phyloP scores from a whole-genome alignment of 371 early-diverging fungal genomes.

The Blakeslea trispora region DNA sequence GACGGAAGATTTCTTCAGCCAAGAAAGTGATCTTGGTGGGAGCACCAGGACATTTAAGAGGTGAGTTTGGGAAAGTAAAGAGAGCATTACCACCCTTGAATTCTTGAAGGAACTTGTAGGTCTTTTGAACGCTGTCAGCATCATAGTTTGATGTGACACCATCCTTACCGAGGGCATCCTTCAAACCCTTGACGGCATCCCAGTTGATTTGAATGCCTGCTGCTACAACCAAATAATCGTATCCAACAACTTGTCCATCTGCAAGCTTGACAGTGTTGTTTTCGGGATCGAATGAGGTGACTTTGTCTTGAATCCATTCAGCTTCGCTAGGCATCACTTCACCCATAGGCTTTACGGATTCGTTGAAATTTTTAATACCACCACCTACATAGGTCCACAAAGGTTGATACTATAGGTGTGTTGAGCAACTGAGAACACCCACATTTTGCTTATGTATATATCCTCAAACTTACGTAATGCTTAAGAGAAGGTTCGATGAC shows the following conservation, averaged over 20 bases:
- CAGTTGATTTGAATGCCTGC: slow-evolving; percentile 84
- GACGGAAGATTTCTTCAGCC: slow-evolving; percentile 82
- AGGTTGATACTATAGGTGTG: slow-evolving; percentile 73
- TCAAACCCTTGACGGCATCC: slow-evolving; percentile 78
- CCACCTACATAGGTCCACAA: slow-evolving; percentile 90
- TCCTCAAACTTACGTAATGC: slow-evolving; percentile 67
- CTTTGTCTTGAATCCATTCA: slow-evolving; percentile 78
- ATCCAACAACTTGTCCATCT: slow-evolving; percentile 70
- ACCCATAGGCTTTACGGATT: slow-evolving; percentile 68
- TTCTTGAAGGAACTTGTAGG: slow-evolving; percentile 70
- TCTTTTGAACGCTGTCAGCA: slow-evolving; percentile 73
- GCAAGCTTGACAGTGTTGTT: slow-evolving; percentile 66
- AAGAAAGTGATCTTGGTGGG: slow-evolving; percentile 91
- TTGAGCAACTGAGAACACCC: not conserved
- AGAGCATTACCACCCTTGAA: slow-evolving; percentile 85
- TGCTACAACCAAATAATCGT: slow-evolving; percentile 88
- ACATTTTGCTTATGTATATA: not conserved
- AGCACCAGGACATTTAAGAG: slow-evolving; percentile 91
- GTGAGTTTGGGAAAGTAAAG: slow-evolving; percentile 89
- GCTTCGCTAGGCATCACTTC: slow-evolving; percentile 73
- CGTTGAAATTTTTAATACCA: slow-evolving; percentile 78
- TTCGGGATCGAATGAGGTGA: slow-evolving; percentile 69
- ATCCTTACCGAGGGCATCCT: slow-evolving; percentile 76
- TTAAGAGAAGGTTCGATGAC: slow-evolving; percentile 77
- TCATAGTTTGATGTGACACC: slow-evolving; percentile 87